These are phyloP conservation scores for Porogramme epimiltina DNA, from an alignment of 1,284 basidiomycete species.

Conservation along the genomic window DNA sequence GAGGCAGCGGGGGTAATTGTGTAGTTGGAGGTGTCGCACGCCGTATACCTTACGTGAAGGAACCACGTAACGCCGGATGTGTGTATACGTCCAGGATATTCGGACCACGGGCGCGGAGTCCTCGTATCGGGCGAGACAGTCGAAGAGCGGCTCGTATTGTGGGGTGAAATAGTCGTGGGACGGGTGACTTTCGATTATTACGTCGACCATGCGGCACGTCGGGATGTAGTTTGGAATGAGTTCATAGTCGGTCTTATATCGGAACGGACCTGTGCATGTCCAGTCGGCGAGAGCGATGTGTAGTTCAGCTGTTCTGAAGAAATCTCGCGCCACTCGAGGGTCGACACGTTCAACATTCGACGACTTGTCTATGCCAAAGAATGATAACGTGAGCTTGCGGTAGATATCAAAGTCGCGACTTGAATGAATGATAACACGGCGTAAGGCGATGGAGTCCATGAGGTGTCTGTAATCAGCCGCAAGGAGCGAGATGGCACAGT, in stretches of 20 bases:
- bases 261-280: conserved; percentile 1
- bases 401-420: conserved; percentile 11
- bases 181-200: conserved; percentile 11
- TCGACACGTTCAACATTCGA: too few species aligned
- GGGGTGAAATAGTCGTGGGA: conserved; percentile 7
- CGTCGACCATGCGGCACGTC: conserved; percentile 6
- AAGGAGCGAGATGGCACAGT: conserved; percentile 10
- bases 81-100: conserved; percentile 17
- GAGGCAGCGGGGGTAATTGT: conserved; percentile 17
- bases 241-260: conserved; percentile 14
- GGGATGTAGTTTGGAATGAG: conserved; percentile 17
- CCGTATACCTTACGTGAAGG: not conserved
- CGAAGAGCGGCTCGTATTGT: conserved; percentile 16
- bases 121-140: conserved; percentile 14
- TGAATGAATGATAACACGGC: conserved; percentile 10
- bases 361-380: conserved; percentile 9
- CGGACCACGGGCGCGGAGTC: conserved; percentile 1
- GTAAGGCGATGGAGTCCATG: conserved; percentile 12
- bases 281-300: conserved; percentile 15
- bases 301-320: conserved; percentile 12
- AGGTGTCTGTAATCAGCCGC: not conserved
- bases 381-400: conserved; percentile 5
- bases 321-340: conserved; percentile 10
- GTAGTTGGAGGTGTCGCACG: conserved; percentile 17
- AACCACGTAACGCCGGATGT: conserved; percentile 7